Evolutionary conservation across 1,139 yeast genomes (phyloP), one percentile per base, ranked within the genome.

Genomic region (Candida mesenterica): DNA sequence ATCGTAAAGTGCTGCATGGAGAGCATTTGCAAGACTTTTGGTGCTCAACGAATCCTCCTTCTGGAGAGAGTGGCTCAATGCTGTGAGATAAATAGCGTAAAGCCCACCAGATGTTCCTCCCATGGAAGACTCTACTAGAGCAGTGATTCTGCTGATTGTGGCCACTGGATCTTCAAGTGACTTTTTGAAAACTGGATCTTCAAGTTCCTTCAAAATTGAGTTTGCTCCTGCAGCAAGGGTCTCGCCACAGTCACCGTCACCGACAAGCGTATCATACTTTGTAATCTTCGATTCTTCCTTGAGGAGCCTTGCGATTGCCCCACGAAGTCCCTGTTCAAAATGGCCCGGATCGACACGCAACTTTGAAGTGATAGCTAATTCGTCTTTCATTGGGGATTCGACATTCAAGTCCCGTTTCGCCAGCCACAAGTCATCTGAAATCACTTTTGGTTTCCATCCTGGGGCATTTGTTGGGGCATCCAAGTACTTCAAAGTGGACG

Each of bases 191-290:
- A 27, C 27, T 23, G 78, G 65, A 9, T 61, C 53, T 17, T 70
- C 63, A 34, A 84, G 58, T 14, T 79, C 78, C 9, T 71, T 62
- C 30, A 77, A 62, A 29, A 90, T 75, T 1, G 88, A 88, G 38
- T 80, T 72, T 16, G 90, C 95, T 30, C 97, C 97, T 19, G 77
- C 74, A 12, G 81, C 87, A 43, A 90, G 65, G 0, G 97, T 90
- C 51, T 87, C 94, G 31, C 97, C 97, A 62, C 97, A 89, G 57
- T 90, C 97, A 48, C 97, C 97, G 58, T 90, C 97, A 42, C 97
- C 97, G 2, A 92, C 97, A 48, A 81, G 71, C 2, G 95, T 85
- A 52, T 90, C 97, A 49, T 84, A 81, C 42, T 78, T 75, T 0
- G 97, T 90, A 51, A 90, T 83, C 47, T 77, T 74, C 4, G 96